phyloP scores from a whole-genome alignment of 345 rosid species.

The Hibiscus syriacus region DNA sequence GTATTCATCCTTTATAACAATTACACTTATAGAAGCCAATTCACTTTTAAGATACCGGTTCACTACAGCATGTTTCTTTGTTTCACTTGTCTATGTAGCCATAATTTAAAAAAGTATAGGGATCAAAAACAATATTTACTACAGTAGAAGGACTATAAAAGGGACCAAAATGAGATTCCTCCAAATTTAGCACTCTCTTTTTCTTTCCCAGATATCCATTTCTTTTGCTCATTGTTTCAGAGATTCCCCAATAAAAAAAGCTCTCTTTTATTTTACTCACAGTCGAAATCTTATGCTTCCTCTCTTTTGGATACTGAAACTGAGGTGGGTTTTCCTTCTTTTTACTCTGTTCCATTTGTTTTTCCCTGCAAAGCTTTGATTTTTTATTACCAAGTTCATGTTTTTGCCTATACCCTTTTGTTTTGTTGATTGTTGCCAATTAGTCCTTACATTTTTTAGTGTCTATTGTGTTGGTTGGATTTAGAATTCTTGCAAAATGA shows the following conservation, averaged over 20 bases:
- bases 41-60: too few relatives aligned
- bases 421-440: background rate
- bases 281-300: background rate
- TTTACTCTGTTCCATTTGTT: background rate
- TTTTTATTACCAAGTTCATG: background rate
- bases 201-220: slow-evolving; percentile 36
- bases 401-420: background rate
- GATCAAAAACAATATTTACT: too few relatives aligned
- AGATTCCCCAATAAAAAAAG: slow-evolving; percentile 16
- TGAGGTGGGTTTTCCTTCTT: slow-evolving; percentile 8
- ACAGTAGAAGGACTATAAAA: too few relatives aligned
- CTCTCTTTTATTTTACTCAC: background rate
- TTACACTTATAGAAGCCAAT: too few relatives aligned
- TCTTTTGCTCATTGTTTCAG: slow-evolving; percentile 1
- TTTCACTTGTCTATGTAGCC: too few relatives aligned
- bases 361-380: background rate
- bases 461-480: background rate
- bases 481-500: background rate
- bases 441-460: background rate
- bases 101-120: too few relatives aligned
- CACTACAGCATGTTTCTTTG: too few relatives aligned
- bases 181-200: slow-evolving; percentile 19
- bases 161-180: slow-evolving; percentile 8
- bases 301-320: background rate
- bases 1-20: too few relatives aligned